These are phyloP conservation scores for Claviceps arundinis DNA, from an alignment of 2,329 filamentous ascomycete species.

Conservation along the genomic window DNA sequence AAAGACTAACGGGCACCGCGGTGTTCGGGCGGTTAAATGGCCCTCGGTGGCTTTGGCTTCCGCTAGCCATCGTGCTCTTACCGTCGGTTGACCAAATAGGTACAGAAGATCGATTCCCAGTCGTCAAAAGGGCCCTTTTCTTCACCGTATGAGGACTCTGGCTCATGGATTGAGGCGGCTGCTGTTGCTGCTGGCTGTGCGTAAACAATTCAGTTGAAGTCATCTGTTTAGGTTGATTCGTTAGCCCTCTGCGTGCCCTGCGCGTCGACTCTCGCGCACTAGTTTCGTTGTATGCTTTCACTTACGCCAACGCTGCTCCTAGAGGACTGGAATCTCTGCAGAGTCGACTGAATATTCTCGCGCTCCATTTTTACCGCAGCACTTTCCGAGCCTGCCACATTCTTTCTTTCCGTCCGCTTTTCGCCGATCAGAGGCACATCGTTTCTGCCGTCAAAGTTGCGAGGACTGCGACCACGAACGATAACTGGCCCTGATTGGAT, in stretches of 20 bases:
- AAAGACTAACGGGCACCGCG: constrained; percentile 35
- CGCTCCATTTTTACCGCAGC: constrained; percentile 20
- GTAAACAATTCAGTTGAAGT: constrained; percentile 28
- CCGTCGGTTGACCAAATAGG: constrained; percentile 33
- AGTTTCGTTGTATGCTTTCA: not conserved
- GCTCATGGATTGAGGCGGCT: constrained; percentile 19
- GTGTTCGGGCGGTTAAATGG: constrained; percentile 15
- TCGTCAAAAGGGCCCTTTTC: constrained; percentile 39
- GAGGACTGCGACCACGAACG: constrained; percentile 78
- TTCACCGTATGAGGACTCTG: constrained; percentile 37
- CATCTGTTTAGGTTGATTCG: constrained; percentile 14
- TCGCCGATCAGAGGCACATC: constrained; percentile 60
- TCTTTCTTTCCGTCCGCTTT: constrained; percentile 33
- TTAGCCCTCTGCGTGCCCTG: not conserved
- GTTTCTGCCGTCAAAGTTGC: constrained; percentile 87
- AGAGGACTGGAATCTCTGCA: constrained; percentile 20
- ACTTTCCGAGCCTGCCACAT: constrained; percentile 22
- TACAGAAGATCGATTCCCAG: constrained; percentile 36
- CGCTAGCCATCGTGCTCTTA: constrained; percentile 11
- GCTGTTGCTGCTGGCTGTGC: constrained; percentile 16
- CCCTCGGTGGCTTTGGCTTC: constrained; percentile 11
- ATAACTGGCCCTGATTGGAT: constrained; percentile 89
- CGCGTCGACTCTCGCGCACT: too few species aligned
- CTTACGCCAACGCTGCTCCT: constrained; percentile 23
- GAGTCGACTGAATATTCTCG: constrained; percentile 16